These are phyloP conservation scores for Choiromyces venosus DNA, from an alignment of 495 filamentous ascomycete genomes.

Conservation along the genomic window DNA sequence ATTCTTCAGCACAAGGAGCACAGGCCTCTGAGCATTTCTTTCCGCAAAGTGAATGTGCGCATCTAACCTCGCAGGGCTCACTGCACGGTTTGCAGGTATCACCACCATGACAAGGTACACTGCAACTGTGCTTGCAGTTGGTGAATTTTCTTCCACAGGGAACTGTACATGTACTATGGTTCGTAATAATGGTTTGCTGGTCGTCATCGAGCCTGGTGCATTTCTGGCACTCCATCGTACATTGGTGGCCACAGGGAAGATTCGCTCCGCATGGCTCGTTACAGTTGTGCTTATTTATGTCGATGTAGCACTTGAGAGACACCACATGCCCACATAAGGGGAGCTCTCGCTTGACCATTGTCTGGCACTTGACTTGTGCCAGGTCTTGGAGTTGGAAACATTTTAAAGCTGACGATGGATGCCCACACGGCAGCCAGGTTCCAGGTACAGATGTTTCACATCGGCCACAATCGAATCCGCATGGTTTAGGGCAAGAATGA, in stretches of 20 bases:
- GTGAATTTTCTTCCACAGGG: constrained; percentile 53
- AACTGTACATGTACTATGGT: constrained; percentile 52
- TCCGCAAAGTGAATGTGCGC: constrained; percentile 57
- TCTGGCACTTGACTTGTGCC: constrained; percentile 12
- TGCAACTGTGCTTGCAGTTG: constrained; percentile 58
- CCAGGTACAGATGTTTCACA: constrained; percentile 47
- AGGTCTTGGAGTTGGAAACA: constrained; percentile 50
- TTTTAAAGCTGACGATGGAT: constrained; percentile 46
- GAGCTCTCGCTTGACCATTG: constrained; percentile 14
- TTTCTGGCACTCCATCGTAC: constrained; percentile 49
- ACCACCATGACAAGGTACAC: constrained; percentile 51
- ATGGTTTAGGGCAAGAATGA: constrained; percentile 57
- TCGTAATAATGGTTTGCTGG: constrained; percentile 15
- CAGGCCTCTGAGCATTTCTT: constrained; percentile 61
- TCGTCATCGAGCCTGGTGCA: constrained; percentile 45
- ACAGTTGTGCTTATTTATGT: constrained; percentile 40
- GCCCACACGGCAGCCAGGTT: constrained; percentile 56
- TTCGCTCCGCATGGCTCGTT: constrained; percentile 1
- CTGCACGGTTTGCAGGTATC: constrained; percentile 53
- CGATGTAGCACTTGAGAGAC: constrained; percentile 46
- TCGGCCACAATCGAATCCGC: constrained; percentile 51
- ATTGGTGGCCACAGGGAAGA: constrained; percentile 41
- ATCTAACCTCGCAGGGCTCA: constrained; percentile 56
- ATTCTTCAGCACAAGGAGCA: constrained; percentile 57
- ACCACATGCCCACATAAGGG: constrained; percentile 21